Evolutionary conservation across 2,329 filamentous ascomycete species (phyloP), one percentile per base, ranked within the genome.

Genomic region (Cylindrodendrum hubeiense): DNA sequence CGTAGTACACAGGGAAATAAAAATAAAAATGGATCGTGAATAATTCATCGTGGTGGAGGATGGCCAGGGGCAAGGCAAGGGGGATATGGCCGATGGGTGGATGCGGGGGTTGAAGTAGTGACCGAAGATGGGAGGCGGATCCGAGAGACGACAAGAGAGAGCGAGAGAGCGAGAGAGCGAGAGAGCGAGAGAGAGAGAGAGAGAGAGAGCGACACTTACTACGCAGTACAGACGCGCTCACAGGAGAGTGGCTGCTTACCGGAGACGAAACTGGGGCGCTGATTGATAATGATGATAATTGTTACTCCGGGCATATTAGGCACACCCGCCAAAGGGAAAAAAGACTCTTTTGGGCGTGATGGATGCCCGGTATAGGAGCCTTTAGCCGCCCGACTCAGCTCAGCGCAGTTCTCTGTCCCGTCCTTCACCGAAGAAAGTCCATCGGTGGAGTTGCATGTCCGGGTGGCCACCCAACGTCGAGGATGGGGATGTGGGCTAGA

Each of bases 1-100:
- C 33, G 15, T 17, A 19, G 5, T 57, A 59, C 41, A 63, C n/a
- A 39, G 24, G 28, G 47, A 43, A 66, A 62, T 28, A 57, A 54
- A 64, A 61, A 60, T 49, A 59, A 63, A 66, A 69, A 37, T 49
- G 56, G 24, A 66, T 68, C 66, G 17, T 54, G 37, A 39, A 39
- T 6, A n/a, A n/a, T 39, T 17, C 37, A 39, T 39, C 37, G 15
- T n/a, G 37, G 15, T 24, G 50, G 4, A 24, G 33, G 30, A 39
- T n/a, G 37, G 17, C 19, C 17, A 39, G 30, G 50, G 33, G 9
- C 17, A 12, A 33, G 26, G 19, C n/a, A 34, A 33, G 19, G 19
- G 19, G 22, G 37, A 54, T 30, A 19, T 19, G 19, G n/a, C 30
- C 21, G 50, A 26, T 15, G 49, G 49, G 57, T 53, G 57, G 57